Conservation (phyloP, 2,329 filamentous ascomycete species). For the Didymella exigua region DNA sequence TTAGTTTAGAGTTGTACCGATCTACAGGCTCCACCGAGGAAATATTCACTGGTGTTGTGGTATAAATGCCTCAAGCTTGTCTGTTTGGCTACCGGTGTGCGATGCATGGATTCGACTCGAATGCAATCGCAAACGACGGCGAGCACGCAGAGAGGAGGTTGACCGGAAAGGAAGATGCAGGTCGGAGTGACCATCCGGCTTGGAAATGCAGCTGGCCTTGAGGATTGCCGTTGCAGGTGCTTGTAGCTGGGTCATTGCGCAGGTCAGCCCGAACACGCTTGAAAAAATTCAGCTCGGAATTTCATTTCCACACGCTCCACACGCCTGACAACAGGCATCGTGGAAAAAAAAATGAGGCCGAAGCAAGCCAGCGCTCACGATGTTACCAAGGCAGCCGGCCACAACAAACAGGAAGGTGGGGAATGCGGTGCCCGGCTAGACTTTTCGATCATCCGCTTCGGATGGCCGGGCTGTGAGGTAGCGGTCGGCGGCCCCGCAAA, state of each 20-base stretch:
- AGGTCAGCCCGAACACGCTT: constrained; percentile 4
- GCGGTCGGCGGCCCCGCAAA: constrained; percentile 25
- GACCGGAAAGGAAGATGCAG: constrained; percentile 2
- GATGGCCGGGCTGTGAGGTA: too few species aligned
- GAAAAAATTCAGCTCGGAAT: background rate
- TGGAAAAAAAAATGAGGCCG: constrained; percentile 3
- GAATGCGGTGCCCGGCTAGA: constrained; percentile 22
- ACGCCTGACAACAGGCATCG: constrained; percentile 11
- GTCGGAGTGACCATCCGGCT: constrained; percentile 1
- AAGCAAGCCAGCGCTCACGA: constrained; percentile 8
- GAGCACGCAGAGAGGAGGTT: background rate
- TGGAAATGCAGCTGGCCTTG: background rate
- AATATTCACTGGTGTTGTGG: background rate
- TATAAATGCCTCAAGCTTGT: constrained; percentile 8
- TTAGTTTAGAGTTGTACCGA: constrained; percentile 20
- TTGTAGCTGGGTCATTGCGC: constrained; percentile 2
- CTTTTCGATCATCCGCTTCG: constrained; percentile 19
- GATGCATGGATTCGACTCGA: background rate
- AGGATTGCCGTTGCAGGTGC: background rate
- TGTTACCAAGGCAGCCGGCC: constrained; percentile 12
- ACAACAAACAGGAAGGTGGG: constrained; percentile 32
- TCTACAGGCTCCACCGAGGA: constrained; percentile 11
- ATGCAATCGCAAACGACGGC: background rate
- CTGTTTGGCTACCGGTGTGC: background rate
- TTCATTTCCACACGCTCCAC: constrained; percentile 10